Evolutionary conservation across 2,329 filamentous ascomycete genomes (phyloP).

Genomic region (Aspergillus unguis): DNA sequence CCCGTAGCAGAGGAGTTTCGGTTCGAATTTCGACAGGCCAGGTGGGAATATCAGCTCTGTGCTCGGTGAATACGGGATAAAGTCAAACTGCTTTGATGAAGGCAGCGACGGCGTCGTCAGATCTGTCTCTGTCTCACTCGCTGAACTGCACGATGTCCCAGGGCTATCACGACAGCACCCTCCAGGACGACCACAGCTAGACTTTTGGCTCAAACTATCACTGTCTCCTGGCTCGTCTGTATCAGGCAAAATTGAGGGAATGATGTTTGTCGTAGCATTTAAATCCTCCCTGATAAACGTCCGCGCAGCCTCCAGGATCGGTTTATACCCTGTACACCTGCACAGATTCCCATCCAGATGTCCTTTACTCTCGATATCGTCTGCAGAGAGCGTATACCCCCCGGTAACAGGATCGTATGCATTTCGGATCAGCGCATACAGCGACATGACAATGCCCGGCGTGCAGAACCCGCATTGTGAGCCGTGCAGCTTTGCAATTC

Average conservation of each 20-base stretch:
- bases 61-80: constrained; percentile 82
- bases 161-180: constrained; percentile 26
- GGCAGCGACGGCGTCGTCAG: neutral
- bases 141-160: neutral
- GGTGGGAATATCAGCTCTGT: constrained; percentile 88
- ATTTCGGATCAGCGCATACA: constrained; percentile 50
- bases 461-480: constrained; percentile 88
- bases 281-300: constrained; percentile 60
- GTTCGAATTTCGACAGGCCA: constrained; percentile 69
- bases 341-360: constrained; percentile 81
- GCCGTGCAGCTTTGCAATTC: constrained; percentile 80
- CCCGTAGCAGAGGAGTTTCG: constrained; percentile 73
- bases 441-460: constrained; percentile 76
- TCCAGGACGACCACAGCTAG: constrained; percentile 23
- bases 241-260: neutral
- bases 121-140: constrained; percentile 1
- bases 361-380: constrained; percentile 69
- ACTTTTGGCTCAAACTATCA: neutral
- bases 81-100: constrained; percentile 60
- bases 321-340: constrained; percentile 80
- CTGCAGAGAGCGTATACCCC: constrained; percentile 65
- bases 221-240: neutral
- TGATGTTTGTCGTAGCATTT: constrained; percentile 24
- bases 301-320: constrained; percentile 81
- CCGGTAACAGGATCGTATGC: constrained; percentile 69